Base-by-base conservation (phyloP, 352 stramenopile genomes). In the Pythium brachiatum region DNA sequence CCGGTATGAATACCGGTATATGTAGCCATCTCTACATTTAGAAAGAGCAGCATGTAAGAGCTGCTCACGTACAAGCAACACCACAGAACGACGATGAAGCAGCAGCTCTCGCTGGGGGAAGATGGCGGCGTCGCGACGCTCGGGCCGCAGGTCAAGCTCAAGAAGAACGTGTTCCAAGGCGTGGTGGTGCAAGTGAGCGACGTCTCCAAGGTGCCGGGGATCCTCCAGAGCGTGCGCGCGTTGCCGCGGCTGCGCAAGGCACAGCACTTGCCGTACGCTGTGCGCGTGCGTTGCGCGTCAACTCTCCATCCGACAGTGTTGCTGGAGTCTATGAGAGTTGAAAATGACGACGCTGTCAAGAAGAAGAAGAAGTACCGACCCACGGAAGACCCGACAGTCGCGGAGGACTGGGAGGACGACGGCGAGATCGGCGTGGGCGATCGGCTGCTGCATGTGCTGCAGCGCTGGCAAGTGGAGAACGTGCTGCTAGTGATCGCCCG, bases 391-490 rank as follows among this genome's bases (percentile, higher is more conserved):
- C n/a, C 51, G 8, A 69, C 65, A 0, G 55, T 91, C 20, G 60
- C 69, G 25, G 81, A 93, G 26, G 76, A 78, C 23, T 78, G 79
- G 59, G 70, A 83, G 1, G 79, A 94, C 55, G 71, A 82, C 61
- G 68, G 60, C 1, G 69, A 88, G 23, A 52, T 69, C 13, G 81
- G 81, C 11, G 77, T 87, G 6, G 84, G 85, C 23, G 83, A 91
- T 34, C 83, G 86, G 18, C 57, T 95, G 54, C 63, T 95, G 43
- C 83, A 94, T 50, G 46, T 94, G n/a, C 68, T 96, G 50, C 79
- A 89, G 62, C 77, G 80, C 44, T 94, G 88, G 88, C 78, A 94
- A 43, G 80, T 94, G 8, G 75, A 80, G 46, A 92, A 90, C 58
- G 69, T 91, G 3, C 56, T 86, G 48, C 55, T 96, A 1, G 58